These are phyloP conservation scores for Mediolabrus comicus DNA, from an alignment of 108 stramenopile genomes.

Conservation along the genomic window DNA sequence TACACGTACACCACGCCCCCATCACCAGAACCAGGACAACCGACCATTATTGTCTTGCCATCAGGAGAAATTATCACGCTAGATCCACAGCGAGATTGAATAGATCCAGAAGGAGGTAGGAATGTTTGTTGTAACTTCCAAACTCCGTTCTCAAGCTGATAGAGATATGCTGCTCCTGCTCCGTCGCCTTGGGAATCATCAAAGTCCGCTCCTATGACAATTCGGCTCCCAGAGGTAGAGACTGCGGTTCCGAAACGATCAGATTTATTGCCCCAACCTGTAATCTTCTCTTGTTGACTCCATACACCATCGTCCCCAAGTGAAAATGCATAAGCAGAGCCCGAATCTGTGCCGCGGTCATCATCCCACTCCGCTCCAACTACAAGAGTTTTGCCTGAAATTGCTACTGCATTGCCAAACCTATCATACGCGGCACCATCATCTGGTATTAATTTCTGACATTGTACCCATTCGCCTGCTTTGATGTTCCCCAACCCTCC, in stretches of 20 bases:
- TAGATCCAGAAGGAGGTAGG: constrained; percentile 10
- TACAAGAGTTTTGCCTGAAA: constrained; percentile 27
- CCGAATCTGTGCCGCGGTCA: constrained; percentile 33
- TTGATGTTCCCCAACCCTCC: neutral
- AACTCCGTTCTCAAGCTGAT: constrained; percentile 22
- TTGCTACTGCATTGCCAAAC: constrained; percentile 23
- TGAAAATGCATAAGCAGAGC: constrained; percentile 32
- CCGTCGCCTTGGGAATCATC: constrained; percentile 24
- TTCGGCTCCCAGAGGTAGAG: constrained; percentile 16
- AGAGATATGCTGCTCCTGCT: constrained; percentile 26
- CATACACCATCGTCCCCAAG: constrained; percentile 34
- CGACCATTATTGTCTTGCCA: constrained; percentile 27
- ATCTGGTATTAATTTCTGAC: constrained; percentile 37
- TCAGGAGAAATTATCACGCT: constrained; percentile 27
- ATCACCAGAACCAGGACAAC: constrained; percentile 14
- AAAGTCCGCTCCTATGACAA: constrained; percentile 31
- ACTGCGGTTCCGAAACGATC: constrained; percentile 29
- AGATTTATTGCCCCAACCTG: constrained; percentile 17
- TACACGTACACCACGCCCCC: constrained; percentile 30
- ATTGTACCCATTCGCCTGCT: constrained; percentile 28
- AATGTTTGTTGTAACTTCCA: constrained; percentile 30
- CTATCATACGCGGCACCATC: constrained; percentile 25
- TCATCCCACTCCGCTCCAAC: constrained; percentile 37
- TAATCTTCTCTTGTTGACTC: constrained; percentile 33
- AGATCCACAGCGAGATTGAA: constrained; percentile 13